Evolutionary conservation across 768 basidiomycete species (phyloP).

Genomic region (Neoboletus magnificus): DNA sequence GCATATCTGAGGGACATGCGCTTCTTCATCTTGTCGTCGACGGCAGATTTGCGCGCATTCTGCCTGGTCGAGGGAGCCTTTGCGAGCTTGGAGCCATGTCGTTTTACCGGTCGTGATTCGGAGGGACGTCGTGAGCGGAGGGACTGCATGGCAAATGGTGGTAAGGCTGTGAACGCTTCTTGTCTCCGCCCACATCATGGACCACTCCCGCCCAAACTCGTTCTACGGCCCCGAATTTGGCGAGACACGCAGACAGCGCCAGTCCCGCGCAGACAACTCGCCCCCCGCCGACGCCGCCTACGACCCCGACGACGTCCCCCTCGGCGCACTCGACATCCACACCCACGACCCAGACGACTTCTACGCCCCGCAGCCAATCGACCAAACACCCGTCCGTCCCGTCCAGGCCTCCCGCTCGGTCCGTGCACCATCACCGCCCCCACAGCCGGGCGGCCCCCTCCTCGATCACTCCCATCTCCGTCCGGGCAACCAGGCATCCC

Average conservation of each 20-base stretch:
- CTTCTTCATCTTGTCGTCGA: constrained; percentile 93
- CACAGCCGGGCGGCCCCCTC: constrained; percentile 50
- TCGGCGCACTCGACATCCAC: constrained; percentile 26
- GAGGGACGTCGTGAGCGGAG: constrained; percentile 52
- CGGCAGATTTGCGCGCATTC: constrained; percentile 45
- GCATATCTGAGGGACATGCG: constrained; percentile 95
- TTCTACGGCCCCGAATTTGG: constrained; percentile 31
- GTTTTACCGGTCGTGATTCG: constrained; percentile 37
- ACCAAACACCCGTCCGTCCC: constrained; percentile 31
- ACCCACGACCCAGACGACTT: constrained; percentile 44
- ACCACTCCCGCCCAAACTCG: constrained; percentile 35
- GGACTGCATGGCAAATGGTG: constrained; percentile 46
- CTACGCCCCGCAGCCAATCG: constrained; percentile 27
- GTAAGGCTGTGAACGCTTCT: constrained; percentile 14
- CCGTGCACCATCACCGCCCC: constrained; percentile 64
- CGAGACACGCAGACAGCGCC: constrained; percentile 4
- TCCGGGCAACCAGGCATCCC: constrained; percentile 88
- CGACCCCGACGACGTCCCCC: constrained; percentile 42
- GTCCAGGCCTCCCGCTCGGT: constrained; percentile 49
- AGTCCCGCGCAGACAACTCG: constrained; percentile 18
- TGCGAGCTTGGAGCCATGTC: constrained; percentile 30
- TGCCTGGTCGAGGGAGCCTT: constrained; percentile 31
- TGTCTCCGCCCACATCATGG: constrained; percentile 26
- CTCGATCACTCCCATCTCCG: constrained; percentile 91
- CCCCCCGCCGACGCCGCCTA: constrained; percentile 30